Evolutionary conservation across 1,284 basidiomycete species (phyloP).

Genomic region (Ustilago crameri): DNA sequence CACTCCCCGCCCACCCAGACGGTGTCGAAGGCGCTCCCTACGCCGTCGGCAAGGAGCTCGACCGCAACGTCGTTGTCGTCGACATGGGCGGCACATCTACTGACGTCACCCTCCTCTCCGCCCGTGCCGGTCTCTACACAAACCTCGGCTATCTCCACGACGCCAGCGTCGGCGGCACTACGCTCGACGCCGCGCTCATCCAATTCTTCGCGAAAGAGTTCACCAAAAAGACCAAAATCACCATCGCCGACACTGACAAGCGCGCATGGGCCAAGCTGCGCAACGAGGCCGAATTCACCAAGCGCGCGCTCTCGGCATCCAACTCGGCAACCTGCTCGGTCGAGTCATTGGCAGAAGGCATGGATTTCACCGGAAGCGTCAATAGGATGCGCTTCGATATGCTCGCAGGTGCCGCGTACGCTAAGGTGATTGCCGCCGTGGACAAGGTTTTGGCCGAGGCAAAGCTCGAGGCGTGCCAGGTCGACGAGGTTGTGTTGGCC

Average conservation of each 20-base stretch:
- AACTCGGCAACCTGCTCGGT: conserved; percentile 88
- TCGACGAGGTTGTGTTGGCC: conserved; percentile 85
- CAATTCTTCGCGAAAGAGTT: conserved; percentile 96
- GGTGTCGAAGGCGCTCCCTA: conserved; percentile 68
- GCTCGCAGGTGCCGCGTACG: conserved; percentile 80
- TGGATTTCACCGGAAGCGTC: conserved; percentile 91
- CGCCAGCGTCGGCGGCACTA: conserved; percentile 73
- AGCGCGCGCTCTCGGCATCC: conserved; percentile 89
- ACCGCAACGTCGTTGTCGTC: conserved; percentile 73
- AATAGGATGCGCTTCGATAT: conserved; percentile 95
- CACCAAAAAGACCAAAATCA: conserved; percentile 91
- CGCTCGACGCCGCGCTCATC: conserved; percentile 84
- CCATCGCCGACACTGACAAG: conserved; percentile 72
- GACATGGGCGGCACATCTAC: conserved; percentile 74
- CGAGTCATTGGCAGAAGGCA: conserved; percentile 92
- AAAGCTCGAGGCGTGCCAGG: conserved; percentile 78
- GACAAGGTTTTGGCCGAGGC: conserved; percentile 75
- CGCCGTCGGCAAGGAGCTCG: conserved; percentile 70
- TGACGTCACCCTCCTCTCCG: conserved; percentile 71
- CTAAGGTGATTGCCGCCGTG: conserved; percentile 76
- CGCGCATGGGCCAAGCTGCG: conserved; percentile 93
- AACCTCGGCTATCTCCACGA: conserved; percentile 71
- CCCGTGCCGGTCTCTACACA: conserved; percentile 73
- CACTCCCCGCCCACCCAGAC: conserved; percentile 63
- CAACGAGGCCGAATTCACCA: conserved; percentile 92